Evolutionary conservation across 768 basidiomycete species (phyloP).

Genomic region (Fistulinella prunicolor): DNA sequence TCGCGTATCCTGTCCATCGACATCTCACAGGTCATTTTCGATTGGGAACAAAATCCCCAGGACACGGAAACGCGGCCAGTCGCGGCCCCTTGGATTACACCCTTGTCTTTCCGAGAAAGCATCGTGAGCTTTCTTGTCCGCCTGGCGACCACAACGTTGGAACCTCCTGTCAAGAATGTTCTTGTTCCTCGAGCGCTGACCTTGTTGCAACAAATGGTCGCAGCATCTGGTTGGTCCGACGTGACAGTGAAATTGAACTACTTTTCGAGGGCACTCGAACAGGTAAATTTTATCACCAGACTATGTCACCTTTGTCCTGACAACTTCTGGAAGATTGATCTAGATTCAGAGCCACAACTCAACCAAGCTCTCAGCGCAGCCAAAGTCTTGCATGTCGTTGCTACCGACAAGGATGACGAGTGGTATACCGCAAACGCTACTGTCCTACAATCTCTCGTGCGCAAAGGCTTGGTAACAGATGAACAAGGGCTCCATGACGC

Average conservation of each 20-base stretch:
- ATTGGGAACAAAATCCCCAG: constrained; percentile 79
- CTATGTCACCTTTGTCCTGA: background rate
- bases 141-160: constrained; percentile 66
- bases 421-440: constrained; percentile 78
- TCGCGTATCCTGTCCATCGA: constrained; percentile 87
- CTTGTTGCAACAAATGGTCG: constrained; percentile 74
- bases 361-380: constrained; percentile 75
- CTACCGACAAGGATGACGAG: constrained; percentile 73
- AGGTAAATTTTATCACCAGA: constrained; percentile 40
- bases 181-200: constrained; percentile 62
- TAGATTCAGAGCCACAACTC: constrained; percentile 62
- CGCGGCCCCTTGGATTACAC: constrained; percentile 62
- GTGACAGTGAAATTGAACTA: constrained; percentile 89
- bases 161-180: constrained; percentile 37
- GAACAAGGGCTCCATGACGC: constrained; percentile 79
- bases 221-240: constrained; percentile 83
- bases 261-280: constrained; percentile 81
- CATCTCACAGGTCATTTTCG: constrained; percentile 85
- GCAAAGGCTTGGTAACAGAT: constrained; percentile 81
- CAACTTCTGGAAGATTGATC: constrained; percentile 54
- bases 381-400: constrained; percentile 84
- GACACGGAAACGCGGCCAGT: constrained; percentile 23
- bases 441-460: constrained; percentile 77
- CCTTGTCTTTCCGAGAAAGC: constrained; percentile 78
- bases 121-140: constrained; percentile 97